A percentile compares a stretch with the other conserved stretches of the same genome.
Conservation (phyloP, 257 asterid species). For the Forsythia suspensa region DNA sequence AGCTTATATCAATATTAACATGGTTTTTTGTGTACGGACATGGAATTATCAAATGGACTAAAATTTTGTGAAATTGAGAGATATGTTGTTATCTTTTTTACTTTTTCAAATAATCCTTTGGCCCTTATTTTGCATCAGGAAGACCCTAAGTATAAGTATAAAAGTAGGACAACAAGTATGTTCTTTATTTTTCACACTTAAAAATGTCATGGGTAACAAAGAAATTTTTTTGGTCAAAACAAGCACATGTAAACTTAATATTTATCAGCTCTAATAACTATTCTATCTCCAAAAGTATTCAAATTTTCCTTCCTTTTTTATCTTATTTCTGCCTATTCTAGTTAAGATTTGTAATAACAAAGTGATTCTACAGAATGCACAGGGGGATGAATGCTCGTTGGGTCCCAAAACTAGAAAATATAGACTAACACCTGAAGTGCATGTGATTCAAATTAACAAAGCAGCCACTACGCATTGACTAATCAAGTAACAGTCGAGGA, state of each 20-base stretch:
- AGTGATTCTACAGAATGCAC: not conserved
- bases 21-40: not conserved
- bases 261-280: too few species aligned
- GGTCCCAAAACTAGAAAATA: not conserved
- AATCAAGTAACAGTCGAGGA: not conserved
- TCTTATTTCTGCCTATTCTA: not conserved
- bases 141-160: not conserved
- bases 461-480: not conserved
- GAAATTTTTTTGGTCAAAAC: not conserved
- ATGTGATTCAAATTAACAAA: not conserved
- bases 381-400: not conserved
- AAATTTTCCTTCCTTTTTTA: not conserved
- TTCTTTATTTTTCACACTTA: not conserved
- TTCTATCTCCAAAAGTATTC: not conserved
- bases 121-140: not conserved
- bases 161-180: not conserved
- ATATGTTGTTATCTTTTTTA: not conserved
- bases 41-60: not conserved
- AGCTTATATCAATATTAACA: not conserved
- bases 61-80: not conserved
- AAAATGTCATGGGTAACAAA: not conserved
- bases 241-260: too few species aligned
- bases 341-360: not conserved
- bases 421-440: not conserved
- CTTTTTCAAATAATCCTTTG: not conserved